Evolutionary conservation across 2,329 filamentous ascomycete species (phyloP).

Genomic region (Myriosclerotinia curreyana): DNA sequence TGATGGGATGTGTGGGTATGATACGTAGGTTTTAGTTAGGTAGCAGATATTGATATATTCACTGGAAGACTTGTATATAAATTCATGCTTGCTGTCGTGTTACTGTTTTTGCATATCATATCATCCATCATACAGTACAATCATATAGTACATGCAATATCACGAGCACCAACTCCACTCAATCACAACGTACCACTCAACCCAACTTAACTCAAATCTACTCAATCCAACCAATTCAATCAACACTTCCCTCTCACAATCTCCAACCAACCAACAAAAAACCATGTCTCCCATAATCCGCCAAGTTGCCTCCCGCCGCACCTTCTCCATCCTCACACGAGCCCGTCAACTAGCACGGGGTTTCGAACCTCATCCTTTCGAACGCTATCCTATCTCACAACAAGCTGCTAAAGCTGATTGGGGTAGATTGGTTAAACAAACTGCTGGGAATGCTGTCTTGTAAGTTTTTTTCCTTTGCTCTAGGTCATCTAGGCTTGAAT

Average conservation of each 20-base stretch:
- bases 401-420: constrained; percentile 14
- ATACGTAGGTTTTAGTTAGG: not conserved
- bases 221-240: not conserved
- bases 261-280: not conserved
- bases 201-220: too few species aligned
- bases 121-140: not conserved
- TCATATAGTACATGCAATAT: not conserved
- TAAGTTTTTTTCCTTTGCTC: not conserved
- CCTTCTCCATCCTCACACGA: constrained; percentile 16
- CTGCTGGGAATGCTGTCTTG: constrained; percentile 13
- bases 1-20: not conserved
- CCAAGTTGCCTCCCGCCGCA: constrained; percentile 11
- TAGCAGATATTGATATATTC: not conserved
- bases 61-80: not conserved
- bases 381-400: constrained; percentile 15
- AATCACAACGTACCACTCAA: not conserved
- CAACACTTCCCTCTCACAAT: not conserved
- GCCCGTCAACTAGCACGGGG: constrained; percentile 13
- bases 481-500: not conserved
- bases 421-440: not conserved
- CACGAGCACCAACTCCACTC: constrained; percentile 12
- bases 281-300: constrained; percentile 20
- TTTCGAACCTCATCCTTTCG: constrained; percentile 20
- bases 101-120: not conserved
- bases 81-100: not conserved